phyloP scores from a whole-genome alignment of 163 green algal species.

The Chlamydomonas reinhardtii region DNA sequence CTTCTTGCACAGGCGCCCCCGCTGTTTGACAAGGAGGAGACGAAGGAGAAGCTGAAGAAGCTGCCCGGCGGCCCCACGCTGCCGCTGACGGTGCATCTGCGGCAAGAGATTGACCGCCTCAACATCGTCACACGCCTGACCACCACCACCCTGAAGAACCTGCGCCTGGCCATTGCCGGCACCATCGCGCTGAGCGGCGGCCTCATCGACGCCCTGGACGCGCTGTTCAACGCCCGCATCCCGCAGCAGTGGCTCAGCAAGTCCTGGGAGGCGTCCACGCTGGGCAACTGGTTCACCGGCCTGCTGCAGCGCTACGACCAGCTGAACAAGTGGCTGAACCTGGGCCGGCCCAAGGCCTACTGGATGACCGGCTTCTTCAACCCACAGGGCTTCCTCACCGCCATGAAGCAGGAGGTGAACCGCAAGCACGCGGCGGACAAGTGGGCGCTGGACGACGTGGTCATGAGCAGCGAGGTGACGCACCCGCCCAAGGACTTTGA shows the following conservation, averaged over 20 bases:
- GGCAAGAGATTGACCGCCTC: slow-evolving; percentile 94
- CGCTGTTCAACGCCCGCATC: slow-evolving; percentile 89
- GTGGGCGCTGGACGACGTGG: slow-evolving; percentile 95
- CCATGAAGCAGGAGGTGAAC: slow-evolving; percentile 95
- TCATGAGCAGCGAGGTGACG: slow-evolving; percentile 92
- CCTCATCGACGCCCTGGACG: slow-evolving; percentile 88
- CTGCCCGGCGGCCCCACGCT: slow-evolving; percentile 81
- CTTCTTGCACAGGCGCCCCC: slow-evolving; percentile 65
- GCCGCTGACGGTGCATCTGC: slow-evolving; percentile 93
- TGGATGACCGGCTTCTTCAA: slow-evolving; percentile 98
- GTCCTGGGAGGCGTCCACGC: slow-evolving; percentile 84
- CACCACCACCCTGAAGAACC: slow-evolving; percentile 84
- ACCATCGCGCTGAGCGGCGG: slow-evolving; percentile 88
- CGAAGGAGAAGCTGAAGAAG: slow-evolving; percentile 88
- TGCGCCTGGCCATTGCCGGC: slow-evolving; percentile 92
- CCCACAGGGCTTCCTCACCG: slow-evolving; percentile 93
- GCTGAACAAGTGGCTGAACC: slow-evolving; percentile 91
- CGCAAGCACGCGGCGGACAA: slow-evolving; percentile 90
- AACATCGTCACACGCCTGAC: slow-evolving; percentile 88
- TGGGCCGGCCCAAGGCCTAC: slow-evolving; percentile 87
- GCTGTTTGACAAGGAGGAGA: slow-evolving; percentile 90
- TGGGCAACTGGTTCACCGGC: slow-evolving; percentile 92
- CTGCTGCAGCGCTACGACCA: slow-evolving; percentile 93
- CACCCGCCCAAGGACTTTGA: slow-evolving; percentile 88
- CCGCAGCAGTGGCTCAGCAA: slow-evolving; percentile 87